Evolutionary conservation across 192 early-diverging fungal species (phyloP).

Genomic region (Spinellus fusiger): DNA sequence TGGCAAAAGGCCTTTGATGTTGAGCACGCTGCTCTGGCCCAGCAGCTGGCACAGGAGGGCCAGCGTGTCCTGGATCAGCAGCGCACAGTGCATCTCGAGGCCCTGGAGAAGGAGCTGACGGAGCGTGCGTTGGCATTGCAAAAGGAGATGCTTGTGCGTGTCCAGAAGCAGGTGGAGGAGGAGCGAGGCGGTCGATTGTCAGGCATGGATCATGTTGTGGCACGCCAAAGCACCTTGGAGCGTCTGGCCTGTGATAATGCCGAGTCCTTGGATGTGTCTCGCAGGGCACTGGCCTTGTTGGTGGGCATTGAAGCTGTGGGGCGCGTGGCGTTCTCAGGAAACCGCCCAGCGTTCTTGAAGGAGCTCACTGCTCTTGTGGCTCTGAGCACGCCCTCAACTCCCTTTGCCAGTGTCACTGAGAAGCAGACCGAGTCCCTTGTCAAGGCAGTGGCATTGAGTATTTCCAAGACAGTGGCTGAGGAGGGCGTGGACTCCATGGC

Average conservation of each 20-base stretch:
- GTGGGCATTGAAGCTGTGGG: conserved; percentile 66
- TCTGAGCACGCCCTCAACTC: conserved; percentile 37
- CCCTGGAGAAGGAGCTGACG: conserved; percentile 52
- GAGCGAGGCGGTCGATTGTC: conserved; percentile 90
- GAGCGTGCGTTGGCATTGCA: conserved; percentile 64
- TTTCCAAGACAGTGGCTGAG: conserved; percentile 51
- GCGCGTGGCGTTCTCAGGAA: conserved; percentile 41
- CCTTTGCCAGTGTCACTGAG: conserved; percentile 27
- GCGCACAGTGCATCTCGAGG: conserved; percentile 12
- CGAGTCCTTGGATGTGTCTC: conserved; percentile 56
- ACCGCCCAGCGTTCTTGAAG: conserved; percentile 56
- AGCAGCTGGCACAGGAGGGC: background rate
- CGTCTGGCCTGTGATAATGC: conserved; percentile 61
- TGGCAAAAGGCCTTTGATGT: conserved; percentile 32
- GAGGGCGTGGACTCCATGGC: conserved; percentile 61
- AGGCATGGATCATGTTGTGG: conserved; percentile 70
- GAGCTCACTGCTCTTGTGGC: conserved; percentile 62
- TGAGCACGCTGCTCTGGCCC: conserved; percentile 10
- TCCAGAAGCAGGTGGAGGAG: conserved; percentile 74
- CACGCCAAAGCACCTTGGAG: conserved; percentile 67
- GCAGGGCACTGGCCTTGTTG: conserved; percentile 55
- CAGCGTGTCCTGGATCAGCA: conserved; percentile 13
- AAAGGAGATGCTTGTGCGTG: conserved; percentile 64
- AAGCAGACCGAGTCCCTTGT: conserved; percentile 39
- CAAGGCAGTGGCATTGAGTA: conserved; percentile 55